Evolutionary conservation across 2,329 filamentous ascomycete genomes (phyloP), one percentile per base, ranked within the genome.

Genomic region (Pochonia chlamydosporia): DNA sequence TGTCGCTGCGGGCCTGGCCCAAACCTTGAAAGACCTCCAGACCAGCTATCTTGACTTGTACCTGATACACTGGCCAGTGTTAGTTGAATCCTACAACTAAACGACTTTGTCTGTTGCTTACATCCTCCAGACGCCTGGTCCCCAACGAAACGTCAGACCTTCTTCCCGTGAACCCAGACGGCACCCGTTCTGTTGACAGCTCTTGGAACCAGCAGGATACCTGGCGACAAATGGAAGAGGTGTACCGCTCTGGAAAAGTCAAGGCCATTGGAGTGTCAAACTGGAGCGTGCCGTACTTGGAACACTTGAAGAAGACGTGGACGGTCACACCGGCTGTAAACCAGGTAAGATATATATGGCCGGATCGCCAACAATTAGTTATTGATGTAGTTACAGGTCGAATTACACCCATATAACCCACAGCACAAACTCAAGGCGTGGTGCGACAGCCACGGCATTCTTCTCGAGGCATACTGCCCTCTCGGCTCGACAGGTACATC

Each of bases 61-160:
- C 31, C 67, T 79, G 31, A 74, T 79, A 60, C 75, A 79, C 63
- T 80, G 76, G 76, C 77, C 77, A 30, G 62, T 69, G 20, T 58
- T 18, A 35, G 28, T 30, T 21, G 18, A 20, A 9, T n/a, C n/a
- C 14, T 9, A 30, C 23, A 26, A 21, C 26, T 14, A 33, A 26
- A 23, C 14, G n/a, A 10, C 41, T 23, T n/a, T n/a, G n/a, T n/a
- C n/a, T n/a, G n/a, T n/a, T n/a, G n/a, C n/a, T n/a, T n/a, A n/a
- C n/a, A n/a, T n/a, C n/a, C n/a, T n/a, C n/a, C n/a, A n/a, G n/a
- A n/a, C n/a, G n/a, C n/a, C n/a, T n/a, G n/a, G n/a, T n/a, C n/a
- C n/a, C n/a, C n/a, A n/a, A n/a, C n/a, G n/a, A n/a, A n/a, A 44
- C 51, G 47, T 35, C 49, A 51, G 7, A 52, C n/a, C n/a, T 59